A percentile compares a stretch with the other conserved stretches of the same genome.
Conservation (phyloP, 768 basidiomycete genomes). For the Saitozyma sp. region DNA sequence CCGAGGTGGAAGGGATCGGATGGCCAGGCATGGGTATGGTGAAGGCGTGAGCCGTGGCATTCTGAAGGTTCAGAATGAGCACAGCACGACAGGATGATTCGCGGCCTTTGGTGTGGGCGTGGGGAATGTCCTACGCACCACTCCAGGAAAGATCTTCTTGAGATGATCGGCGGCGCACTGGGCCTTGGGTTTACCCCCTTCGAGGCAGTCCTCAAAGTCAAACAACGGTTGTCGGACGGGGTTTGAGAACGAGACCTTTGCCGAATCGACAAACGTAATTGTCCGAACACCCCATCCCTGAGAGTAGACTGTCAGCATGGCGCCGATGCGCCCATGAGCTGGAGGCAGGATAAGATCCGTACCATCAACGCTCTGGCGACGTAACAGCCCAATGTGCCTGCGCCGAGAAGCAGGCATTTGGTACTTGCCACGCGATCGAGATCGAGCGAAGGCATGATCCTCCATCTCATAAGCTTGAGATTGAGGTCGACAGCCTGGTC, state of each 20-base stretch:
- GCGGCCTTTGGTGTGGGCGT: not conserved
- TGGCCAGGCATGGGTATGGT: conserved; percentile 98
- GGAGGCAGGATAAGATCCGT: conserved; percentile 13
- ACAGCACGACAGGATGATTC: not conserved
- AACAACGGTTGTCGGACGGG: conserved; percentile 96
- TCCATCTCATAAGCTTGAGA: conserved; percentile 96
- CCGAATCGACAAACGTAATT: conserved; percentile 90
- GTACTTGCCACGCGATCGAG: conserved; percentile 81
- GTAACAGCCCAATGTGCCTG: conserved; percentile 95
- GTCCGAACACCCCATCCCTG: conserved; percentile 95
- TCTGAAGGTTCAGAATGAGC: conserved; percentile 56
- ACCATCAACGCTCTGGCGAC: conserved; percentile 91
- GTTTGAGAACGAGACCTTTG: conserved; percentile 91
- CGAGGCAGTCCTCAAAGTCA: conserved; percentile 87
- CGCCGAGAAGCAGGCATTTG: conserved; percentile 81
- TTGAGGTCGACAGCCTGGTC: conserved; percentile 98
- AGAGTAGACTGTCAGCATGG: not conserved
- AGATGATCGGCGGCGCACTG: conserved; percentile 80
- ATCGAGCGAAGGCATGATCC: conserved; percentile 83
- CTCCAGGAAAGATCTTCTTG: conserved; percentile 87
- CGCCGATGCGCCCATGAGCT: too few species aligned
- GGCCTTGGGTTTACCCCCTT: conserved; percentile 92
- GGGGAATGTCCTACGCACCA: conserved; percentile 61
- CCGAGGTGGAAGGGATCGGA: conserved; percentile 64
- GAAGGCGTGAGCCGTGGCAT: conserved; percentile 73